Percentiles rank a stretch among this genome's conserved stretches.
Evolutionary conservation across 805 yeast genomes (phyloP).

Genomic region (Isabelozyma gotoi): DNA sequence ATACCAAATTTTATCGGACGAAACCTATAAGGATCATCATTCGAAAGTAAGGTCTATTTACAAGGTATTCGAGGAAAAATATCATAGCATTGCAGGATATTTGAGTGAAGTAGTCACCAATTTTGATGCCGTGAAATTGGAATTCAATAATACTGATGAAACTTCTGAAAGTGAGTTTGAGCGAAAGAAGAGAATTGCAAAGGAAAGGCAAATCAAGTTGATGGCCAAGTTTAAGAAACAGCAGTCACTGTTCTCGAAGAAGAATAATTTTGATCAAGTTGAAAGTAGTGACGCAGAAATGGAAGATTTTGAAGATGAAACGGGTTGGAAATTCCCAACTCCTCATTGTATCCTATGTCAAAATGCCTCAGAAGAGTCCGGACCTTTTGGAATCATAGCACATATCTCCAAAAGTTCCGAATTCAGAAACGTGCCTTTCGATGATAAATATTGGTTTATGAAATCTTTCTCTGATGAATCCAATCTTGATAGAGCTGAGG

Average conservation of each 20-base stretch:
- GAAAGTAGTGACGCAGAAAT: conserved; percentile 44
- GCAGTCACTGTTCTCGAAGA: conserved; percentile 71
- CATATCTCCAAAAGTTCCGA: conserved; percentile 58
- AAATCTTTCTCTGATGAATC: conserved; percentile 56
- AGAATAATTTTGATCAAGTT: conserved; percentile 32
- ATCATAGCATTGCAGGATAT: conserved; percentile 17
- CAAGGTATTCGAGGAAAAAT: conserved; percentile 23
- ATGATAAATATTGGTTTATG: conserved; percentile 61
- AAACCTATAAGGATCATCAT: conserved; percentile 42
- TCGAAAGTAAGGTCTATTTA: conserved; percentile 60
- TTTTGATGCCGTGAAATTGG: conserved; percentile 24
- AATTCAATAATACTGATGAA: conserved; percentile 9
- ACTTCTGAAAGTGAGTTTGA: conserved; percentile 43
- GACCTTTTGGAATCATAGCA: conserved; percentile 75
- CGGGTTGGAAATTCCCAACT: conserved; percentile 67
- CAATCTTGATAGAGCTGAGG: conserved; percentile 38
- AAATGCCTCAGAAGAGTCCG: conserved; percentile 63
- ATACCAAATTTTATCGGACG: conserved; percentile 39
- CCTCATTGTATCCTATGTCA: conserved; percentile 81
- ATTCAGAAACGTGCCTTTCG: conserved; percentile 63
- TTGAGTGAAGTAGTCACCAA: conserved; percentile 17
- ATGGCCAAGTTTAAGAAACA: conserved; percentile 79
- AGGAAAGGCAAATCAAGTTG: conserved; percentile 65
- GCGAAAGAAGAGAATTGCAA: conserved; percentile 66
- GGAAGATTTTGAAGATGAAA: conserved; percentile 32